Evolutionary conservation across 2,329 filamentous ascomycete species (phyloP).

Genomic region (Aureobasidium subglaciale): DNA sequence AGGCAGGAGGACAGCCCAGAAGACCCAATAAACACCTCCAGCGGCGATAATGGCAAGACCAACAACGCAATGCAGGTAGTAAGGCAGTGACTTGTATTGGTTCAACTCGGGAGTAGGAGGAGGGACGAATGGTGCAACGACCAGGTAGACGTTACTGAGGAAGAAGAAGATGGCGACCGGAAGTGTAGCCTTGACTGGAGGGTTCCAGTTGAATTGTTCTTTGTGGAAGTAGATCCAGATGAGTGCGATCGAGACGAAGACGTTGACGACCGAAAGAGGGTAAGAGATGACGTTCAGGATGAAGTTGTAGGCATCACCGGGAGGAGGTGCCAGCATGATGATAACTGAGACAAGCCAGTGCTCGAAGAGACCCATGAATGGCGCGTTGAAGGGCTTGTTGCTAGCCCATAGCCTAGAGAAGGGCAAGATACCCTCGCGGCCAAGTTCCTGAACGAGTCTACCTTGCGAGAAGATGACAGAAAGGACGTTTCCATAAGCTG

Average conservation of each 20-base stretch:
- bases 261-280: slow-evolving; percentile 42
- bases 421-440: slow-evolving; percentile 49
- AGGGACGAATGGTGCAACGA: slow-evolving; percentile 43
- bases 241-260: slow-evolving; percentile 42
- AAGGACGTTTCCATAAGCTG: slow-evolving; percentile 45
- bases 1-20: slow-evolving; percentile 45
- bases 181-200: slow-evolving; percentile 43
- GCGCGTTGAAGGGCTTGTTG: slow-evolving; percentile 57
- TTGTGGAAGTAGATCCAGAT: slow-evolving; percentile 40
- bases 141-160: slow-evolving; percentile 46
- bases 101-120: slow-evolving; percentile 22
- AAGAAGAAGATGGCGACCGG: slow-evolving; percentile 48
- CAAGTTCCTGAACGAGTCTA: slow-evolving; percentile 58
- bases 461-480: slow-evolving; percentile 63
- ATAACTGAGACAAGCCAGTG: slow-evolving; percentile 59
- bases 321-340: slow-evolving; percentile 60
- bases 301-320: slow-evolving; percentile 61
- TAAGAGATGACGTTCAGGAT: slow-evolving; percentile 52
- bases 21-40: slow-evolving; percentile 45
- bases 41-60: slow-evolving; percentile 43
- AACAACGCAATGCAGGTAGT: slow-evolving; percentile 48
- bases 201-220: slow-evolving; percentile 40
- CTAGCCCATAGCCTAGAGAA: slow-evolving; percentile 57
- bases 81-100: slow-evolving; percentile 47
- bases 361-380: slow-evolving; percentile 54